phyloP scores from a whole-genome alignment of 306 rosid genomes.

The Calophaca sinica region DNA sequence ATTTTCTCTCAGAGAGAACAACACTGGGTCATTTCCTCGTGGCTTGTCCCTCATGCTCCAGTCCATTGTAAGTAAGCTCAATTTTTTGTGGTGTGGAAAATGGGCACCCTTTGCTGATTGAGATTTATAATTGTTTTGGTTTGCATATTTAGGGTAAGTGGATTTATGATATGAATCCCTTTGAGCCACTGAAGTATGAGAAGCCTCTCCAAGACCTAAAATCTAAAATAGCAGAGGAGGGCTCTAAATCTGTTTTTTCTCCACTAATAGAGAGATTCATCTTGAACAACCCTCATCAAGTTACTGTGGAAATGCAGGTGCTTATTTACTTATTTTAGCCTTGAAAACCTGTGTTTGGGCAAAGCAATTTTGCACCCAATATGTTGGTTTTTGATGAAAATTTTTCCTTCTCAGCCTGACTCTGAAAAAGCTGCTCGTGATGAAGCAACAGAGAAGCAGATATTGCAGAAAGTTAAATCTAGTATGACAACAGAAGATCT shows the following conservation, averaged over 20 bases:
- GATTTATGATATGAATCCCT: slow-evolving; percentile 98
- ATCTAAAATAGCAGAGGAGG: slow-evolving; percentile 85
- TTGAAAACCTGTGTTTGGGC: slow-evolving; percentile 22
- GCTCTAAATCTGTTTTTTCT: slow-evolving; percentile 87
- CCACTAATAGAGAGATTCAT: slow-evolving; percentile 88
- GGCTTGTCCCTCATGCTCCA: slow-evolving; percentile 97
- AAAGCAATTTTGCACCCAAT: slow-evolving; percentile 34
- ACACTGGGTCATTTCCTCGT: slow-evolving; percentile 94
- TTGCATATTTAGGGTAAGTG: slow-evolving; percentile 81
- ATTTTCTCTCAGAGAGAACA: slow-evolving; percentile 96
- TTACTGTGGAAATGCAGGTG: slow-evolving; percentile 98
- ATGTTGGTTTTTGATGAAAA: slow-evolving; percentile 39
- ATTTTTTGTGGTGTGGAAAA: slow-evolving; percentile 29
- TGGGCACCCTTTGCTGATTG: slow-evolving; percentile 23
- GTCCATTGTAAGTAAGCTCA: slow-evolving; percentile 73
- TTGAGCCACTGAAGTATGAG: slow-evolving; percentile 93
- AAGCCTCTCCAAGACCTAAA: slow-evolving; percentile 86
- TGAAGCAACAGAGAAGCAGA: slow-evolving; percentile 81
- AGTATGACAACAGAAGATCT: slow-evolving; percentile 92
- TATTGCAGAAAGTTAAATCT: slow-evolving; percentile 75
- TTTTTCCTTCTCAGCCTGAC: slow-evolving; percentile 77
- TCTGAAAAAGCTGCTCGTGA: slow-evolving; percentile 87
- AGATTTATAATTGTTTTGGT: slow-evolving; percentile 38
- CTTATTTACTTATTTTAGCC: slow-evolving; percentile 23
- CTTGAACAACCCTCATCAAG: slow-evolving; percentile 86